These are phyloP conservation scores for Umbelopsis isabellina DNA, from an alignment of 192 early-diverging fungal genomes.

Conservation along the genomic window DNA sequence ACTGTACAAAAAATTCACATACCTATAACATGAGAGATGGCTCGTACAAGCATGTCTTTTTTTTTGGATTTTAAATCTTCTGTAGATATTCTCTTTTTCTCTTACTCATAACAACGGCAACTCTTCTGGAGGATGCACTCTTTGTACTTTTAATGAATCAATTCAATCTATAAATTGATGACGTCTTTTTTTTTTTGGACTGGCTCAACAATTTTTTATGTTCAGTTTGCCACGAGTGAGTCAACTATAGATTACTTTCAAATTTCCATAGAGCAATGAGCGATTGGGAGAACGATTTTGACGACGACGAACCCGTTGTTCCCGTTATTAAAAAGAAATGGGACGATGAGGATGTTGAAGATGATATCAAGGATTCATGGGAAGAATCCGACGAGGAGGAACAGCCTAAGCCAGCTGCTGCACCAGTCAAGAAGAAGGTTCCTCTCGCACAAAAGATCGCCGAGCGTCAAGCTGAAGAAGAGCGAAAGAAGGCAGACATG, in stretches of 20 bases:
- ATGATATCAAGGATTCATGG: constrained; percentile 67
- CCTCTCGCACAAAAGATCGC: constrained; percentile 63
- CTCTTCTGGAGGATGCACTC: background rate
- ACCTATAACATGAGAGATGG: background rate
- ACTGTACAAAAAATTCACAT: background rate
- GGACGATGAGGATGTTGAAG: constrained; percentile 68
- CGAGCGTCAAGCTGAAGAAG: constrained; percentile 58
- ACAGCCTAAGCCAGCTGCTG: constrained; percentile 42
- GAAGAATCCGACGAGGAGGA: constrained; percentile 64
- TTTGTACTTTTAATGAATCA: constrained; percentile 13
- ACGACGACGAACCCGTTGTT: constrained; percentile 43
- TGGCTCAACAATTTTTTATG: background rate
- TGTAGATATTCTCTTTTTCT: background rate
- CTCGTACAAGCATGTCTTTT: background rate
- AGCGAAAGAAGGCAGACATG: constrained; percentile 46
- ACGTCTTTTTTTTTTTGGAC: background rate
- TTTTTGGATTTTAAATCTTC: background rate
- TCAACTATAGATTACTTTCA: background rate
- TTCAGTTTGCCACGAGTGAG: background rate
- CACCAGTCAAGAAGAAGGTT: constrained; percentile 54
- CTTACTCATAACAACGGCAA: background rate
- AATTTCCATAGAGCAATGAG: constrained; percentile 26
- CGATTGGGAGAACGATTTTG: constrained; percentile 35
- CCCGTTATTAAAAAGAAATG: constrained; percentile 56
- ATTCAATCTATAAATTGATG: background rate